Conservation (phyloP, 2,329 filamentous ascomycete species). For the Chaetomium globosum region DNA sequence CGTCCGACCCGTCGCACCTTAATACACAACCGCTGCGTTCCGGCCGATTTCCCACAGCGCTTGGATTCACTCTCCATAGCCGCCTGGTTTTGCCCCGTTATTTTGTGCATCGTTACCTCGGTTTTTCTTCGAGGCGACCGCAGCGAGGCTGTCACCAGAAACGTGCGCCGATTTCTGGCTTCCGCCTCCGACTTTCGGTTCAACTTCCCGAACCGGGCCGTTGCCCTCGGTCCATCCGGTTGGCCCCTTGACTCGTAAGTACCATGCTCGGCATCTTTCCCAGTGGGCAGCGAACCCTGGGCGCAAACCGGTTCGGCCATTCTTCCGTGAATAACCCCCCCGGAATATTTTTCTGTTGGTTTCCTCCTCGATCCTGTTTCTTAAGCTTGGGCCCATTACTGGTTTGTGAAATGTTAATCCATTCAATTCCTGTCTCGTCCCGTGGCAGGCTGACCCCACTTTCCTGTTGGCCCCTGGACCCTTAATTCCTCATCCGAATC, state of each 20-base stretch:
- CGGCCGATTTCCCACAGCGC: slow-evolving; percentile 20
- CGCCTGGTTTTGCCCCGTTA: neutral
- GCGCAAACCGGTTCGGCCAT: neutral
- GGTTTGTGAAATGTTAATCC: neutral
- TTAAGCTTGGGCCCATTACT: neutral
- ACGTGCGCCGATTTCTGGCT: neutral
- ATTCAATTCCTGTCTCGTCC: neutral
- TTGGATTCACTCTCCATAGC: slow-evolving; percentile 10
- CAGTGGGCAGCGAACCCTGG: neutral
- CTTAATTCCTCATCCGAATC: slow-evolving; percentile 5
- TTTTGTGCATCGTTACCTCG: slow-evolving; percentile 23
- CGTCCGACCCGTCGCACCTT: slow-evolving; percentile 8
- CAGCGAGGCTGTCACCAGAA: slow-evolving; percentile 1
- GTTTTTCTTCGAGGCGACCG: neutral
- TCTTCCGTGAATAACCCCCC: neutral
- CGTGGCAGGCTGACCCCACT: slow-evolving; percentile 8
- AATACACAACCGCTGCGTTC: slow-evolving; percentile 8
- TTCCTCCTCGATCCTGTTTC: neutral
- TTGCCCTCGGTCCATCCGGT: neutral
- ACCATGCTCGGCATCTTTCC: neutral
- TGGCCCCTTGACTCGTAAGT: slow-evolving; percentile 1
- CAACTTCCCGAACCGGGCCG: neutral
- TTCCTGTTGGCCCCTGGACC: neutral
- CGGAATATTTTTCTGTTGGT: neutral
- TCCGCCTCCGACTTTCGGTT: neutral